Percentiles rank a stretch among this genome's conserved stretches.
Evolutionary conservation across 331 rosid species (phyloP).

Genomic region (Pyracantha coccinea): DNA sequence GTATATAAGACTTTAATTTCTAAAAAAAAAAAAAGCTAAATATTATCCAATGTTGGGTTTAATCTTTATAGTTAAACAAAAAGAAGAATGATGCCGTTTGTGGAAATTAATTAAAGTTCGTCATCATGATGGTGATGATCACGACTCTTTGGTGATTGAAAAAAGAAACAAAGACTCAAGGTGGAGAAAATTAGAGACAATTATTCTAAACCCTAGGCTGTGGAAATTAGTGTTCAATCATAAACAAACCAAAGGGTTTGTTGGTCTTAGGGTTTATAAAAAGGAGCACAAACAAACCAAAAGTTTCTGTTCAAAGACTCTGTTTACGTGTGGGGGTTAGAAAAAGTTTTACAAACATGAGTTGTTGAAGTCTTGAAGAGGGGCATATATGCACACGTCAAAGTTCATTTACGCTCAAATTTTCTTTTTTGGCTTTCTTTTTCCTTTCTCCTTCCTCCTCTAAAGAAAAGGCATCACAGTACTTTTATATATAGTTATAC

Average conservation of each 20-base stretch:
- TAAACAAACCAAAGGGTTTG: not conserved
- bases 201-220: slow-evolving; percentile 38
- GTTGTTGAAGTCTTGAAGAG: slow-evolving; percentile 26
- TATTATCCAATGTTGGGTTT: slow-evolving; percentile 11
- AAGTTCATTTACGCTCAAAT: slow-evolving; percentile 22
- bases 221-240: slow-evolving; percentile 41
- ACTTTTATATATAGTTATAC: not conserved
- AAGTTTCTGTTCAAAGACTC: slow-evolving; percentile 35
- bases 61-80: not conserved
- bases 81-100: no score
- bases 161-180: not conserved
- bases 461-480: not conserved
- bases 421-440: slow-evolving; percentile 1
- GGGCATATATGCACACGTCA: slow-evolving; percentile 54
- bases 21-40: not conserved
- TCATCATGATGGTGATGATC: not conserved
- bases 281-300: slow-evolving; percentile 24
- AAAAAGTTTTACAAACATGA: slow-evolving; percentile 24
- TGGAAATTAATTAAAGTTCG: no score
- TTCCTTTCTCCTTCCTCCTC: slow-evolving; percentile 19
- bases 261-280: slow-evolving; percentile 15
- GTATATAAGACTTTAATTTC: not conserved
- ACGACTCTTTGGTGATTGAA: not conserved
- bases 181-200: slow-evolving; percentile 17
- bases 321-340: slow-evolving; percentile 30